Evolutionary conservation across 2,329 filamentous ascomycete genomes (phyloP).

Genomic region (Zymoseptoria pseudotritici): DNA sequence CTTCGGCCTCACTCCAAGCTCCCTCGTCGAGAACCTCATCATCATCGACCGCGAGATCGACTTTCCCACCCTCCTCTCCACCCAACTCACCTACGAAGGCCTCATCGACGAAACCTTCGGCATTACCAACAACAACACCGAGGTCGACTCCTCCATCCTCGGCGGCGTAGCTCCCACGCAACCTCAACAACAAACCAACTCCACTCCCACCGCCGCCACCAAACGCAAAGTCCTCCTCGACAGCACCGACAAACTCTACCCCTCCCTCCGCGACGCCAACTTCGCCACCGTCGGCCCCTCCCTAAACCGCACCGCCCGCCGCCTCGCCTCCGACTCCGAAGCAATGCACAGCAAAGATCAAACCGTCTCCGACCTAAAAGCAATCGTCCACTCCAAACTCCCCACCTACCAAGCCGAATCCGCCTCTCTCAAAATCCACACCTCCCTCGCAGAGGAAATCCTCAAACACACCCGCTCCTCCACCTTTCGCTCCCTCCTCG

Average conservation of each 20-base stretch:
- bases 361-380: slow-evolving; percentile 81
- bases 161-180: slow-evolving; percentile 56
- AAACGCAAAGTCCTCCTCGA: slow-evolving; percentile 88
- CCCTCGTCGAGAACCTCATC: slow-evolving; percentile 80
- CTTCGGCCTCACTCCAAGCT: slow-evolving; percentile 73
- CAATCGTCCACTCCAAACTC: slow-evolving; percentile 80
- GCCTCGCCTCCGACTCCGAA: slow-evolving; percentile 81
- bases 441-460: slow-evolving; percentile 86
- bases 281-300: slow-evolving; percentile 88
- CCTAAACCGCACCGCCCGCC: slow-evolving; percentile 82
- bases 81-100: slow-evolving; percentile 93
- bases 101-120: slow-evolving; percentile 89
- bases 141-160: slow-evolving; percentile 84
- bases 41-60: slow-evolving; percentile 95
- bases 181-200: slow-evolving; percentile 31
- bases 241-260: slow-evolving; percentile 80
- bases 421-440: slow-evolving; percentile 85
- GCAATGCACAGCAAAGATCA: slow-evolving; percentile 71
- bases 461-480: slow-evolving; percentile 88
- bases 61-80: slow-evolving; percentile 83
- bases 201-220: slow-evolving; percentile 47
- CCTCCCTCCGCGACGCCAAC: slow-evolving; percentile 81
- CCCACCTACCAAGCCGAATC: slow-evolving; percentile 91
- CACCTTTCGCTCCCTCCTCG: slow-evolving; percentile 76
- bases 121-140: slow-evolving; percentile 85